phyloP scores from a whole-genome alignment of 1,284 basidiomycete genomes.

The Irpex sp. region DNA sequence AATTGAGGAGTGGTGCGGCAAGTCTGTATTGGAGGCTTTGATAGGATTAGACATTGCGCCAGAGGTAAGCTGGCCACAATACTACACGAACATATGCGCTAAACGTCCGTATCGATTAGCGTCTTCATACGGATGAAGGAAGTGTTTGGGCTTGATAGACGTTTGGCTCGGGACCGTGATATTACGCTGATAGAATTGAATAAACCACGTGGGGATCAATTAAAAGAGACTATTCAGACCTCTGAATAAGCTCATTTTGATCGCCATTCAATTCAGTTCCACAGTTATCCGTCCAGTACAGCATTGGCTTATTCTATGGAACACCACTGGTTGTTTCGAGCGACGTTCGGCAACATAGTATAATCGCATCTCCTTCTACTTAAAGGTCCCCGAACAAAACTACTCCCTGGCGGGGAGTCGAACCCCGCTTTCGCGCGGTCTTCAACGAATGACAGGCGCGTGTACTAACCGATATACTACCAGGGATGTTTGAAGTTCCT shows the following conservation, averaged over 20 bases:
- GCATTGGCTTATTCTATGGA: too few relatives aligned
- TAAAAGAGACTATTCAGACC: neutral
- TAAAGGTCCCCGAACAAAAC: constrained; percentile 23
- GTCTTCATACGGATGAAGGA: constrained; percentile 33
- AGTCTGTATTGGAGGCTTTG: constrained; percentile 48
- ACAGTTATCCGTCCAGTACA: too few relatives aligned
- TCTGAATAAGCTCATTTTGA: neutral
- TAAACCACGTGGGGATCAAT: neutral
- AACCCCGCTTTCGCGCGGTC: constrained; percentile 37
- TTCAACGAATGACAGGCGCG: constrained; percentile 14
- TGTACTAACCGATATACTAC: constrained; percentile 21
- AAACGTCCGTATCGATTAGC: constrained; percentile 20
- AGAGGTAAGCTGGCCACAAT: constrained; percentile 32
- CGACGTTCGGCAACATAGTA: too few relatives aligned
- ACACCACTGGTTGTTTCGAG: too few relatives aligned
- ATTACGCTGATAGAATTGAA: neutral
- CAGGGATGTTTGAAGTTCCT: constrained; percentile 7
- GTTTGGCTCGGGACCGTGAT: neutral
- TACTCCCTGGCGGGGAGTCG: constrained; percentile 39
- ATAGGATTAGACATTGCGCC: constrained; percentile 29
- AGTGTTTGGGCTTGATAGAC: constrained; percentile 34
- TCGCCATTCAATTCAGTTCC: neutral
- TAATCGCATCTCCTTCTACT: constrained; percentile 21
- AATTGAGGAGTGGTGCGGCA: constrained; percentile 67
- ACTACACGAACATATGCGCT: neutral